A percentile compares a stretch with the other conserved stretches of the same genome.
Evolutionary conservation across 2,329 filamentous ascomycete species (phyloP).

Genomic region (Stachybotrys echinatus): DNA sequence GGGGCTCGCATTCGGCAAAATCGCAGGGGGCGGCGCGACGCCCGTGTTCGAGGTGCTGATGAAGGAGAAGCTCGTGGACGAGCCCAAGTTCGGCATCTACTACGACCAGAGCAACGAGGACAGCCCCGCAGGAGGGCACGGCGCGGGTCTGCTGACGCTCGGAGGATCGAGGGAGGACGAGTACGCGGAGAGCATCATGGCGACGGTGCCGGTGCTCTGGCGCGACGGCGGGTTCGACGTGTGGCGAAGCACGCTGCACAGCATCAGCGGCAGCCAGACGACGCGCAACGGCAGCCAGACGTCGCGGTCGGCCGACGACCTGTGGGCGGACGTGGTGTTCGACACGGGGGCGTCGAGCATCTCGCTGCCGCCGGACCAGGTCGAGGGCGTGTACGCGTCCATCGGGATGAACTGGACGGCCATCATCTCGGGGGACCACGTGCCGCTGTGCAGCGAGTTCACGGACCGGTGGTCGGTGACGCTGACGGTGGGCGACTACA

Average conservation of each 20-base stretch:
- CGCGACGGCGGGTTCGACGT: conserved; percentile 19
- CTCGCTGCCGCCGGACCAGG: conserved; percentile 15
- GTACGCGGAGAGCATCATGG: conserved; percentile 18
- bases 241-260: conserved; percentile 19
- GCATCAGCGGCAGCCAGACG: conserved; percentile 3
- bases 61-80: conserved; percentile 19
- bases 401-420: conserved; percentile 29
- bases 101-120: conserved; percentile 12
- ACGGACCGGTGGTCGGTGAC: conserved; percentile 26
- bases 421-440: conserved; percentile 17
- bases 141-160: conserved; percentile 23
- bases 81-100: conserved; percentile 25
- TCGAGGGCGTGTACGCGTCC: conserved; percentile 21
- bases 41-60: conserved; percentile 27
- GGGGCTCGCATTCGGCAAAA: conserved; percentile 25
- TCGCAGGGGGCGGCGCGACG: conserved; percentile 19
- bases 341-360: conserved; percentile 25
- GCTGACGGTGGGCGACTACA: conserved; percentile 18
- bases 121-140: conserved; percentile 7
- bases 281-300: conserved; percentile 9
- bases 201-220: conserved; percentile 9
- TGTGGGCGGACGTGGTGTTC: conserved; percentile 17
- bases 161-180: conserved; percentile 22
- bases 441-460: conserved; percentile 29
- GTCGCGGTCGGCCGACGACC: not conserved